Evolutionary conservation across 208 protist genomes (phyloP).

Genomic region (Trypanosoma grayi): DNA sequence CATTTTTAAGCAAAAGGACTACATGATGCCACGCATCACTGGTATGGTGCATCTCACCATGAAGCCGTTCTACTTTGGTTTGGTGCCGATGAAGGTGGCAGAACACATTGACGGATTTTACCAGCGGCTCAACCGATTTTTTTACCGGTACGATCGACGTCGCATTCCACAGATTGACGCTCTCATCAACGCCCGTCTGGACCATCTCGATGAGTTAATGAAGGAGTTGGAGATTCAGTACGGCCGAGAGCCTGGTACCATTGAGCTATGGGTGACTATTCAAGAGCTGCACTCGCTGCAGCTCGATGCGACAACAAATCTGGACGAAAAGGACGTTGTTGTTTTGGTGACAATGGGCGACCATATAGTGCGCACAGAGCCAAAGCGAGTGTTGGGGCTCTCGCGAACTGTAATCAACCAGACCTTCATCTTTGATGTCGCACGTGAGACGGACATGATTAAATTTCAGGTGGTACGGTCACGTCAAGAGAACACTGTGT

Average conservation of each 20-base stretch:
- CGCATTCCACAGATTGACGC: constrained; percentile 57
- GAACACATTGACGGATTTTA: constrained; percentile 60
- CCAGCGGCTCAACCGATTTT: constrained; percentile 69
- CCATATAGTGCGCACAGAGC: constrained; percentile 36
- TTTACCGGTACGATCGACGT: constrained; percentile 70
- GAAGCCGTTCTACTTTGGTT: constrained; percentile 55
- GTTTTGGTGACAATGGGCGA: constrained; percentile 71
- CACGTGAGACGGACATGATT: constrained; percentile 80
- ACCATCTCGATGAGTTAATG: constrained; percentile 62
- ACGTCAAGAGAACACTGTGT: constrained; percentile 36
- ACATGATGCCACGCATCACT: constrained; percentile 30
- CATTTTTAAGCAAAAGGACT: constrained; percentile 41
- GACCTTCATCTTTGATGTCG: constrained; percentile 72
- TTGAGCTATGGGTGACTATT: constrained; percentile 49
- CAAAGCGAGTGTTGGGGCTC: constrained; percentile 44
- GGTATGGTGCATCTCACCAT: constrained; percentile 64
- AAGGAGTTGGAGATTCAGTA: constrained; percentile 64
- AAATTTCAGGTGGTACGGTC: constrained; percentile 67
- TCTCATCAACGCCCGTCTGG: constrained; percentile 42
- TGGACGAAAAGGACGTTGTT: constrained; percentile 45
- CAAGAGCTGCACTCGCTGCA: constrained; percentile 44
- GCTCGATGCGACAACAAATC: constrained; percentile 33
- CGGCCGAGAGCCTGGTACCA: constrained; percentile 71
- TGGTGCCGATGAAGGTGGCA: constrained; percentile 30
- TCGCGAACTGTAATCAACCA: constrained; percentile 50